These are phyloP conservation scores for Blastobotrys parvus DNA, from an alignment of 805 yeast species.

Conservation along the genomic window DNA sequence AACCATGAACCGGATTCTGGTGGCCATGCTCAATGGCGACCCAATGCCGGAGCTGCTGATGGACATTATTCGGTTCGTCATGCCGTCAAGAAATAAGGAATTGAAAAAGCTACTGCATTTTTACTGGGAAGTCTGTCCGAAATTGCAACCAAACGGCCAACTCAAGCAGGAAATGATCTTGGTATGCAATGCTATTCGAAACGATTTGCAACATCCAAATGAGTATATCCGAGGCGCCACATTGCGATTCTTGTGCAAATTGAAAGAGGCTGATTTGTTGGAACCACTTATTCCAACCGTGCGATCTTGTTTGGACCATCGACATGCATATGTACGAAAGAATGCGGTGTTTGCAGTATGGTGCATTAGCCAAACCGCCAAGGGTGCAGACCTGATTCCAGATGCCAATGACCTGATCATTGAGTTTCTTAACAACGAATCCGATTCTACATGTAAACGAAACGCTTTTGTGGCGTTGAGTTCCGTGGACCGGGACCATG, in stretches of 20 bases:
- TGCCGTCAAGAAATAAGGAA: conserved; percentile 90
- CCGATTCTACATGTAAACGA: conserved; percentile 89
- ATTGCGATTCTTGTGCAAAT: conserved; percentile 79
- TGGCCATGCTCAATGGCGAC: conserved; percentile 85
- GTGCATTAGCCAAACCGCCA: conserved; percentile 74
- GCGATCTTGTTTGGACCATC: conserved; percentile 83
- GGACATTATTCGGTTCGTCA: conserved; percentile 94
- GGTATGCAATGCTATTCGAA: conserved; percentile 95
- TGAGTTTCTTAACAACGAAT: conserved; percentile 68
- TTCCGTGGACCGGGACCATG: conserved; percentile 73
- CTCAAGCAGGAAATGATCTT: conserved; percentile 97
- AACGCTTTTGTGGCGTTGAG: conserved; percentile 89
- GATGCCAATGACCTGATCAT: conserved; percentile 86
- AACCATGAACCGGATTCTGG: conserved; percentile 81
- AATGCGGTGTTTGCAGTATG: conserved; percentile 90
- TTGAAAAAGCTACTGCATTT: conserved; percentile 87
- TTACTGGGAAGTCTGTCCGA: conserved; percentile 98
- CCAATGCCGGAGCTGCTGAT: conserved; percentile 86
- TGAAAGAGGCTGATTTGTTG: conserved; percentile 85
- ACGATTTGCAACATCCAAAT: conserved; percentile 96
- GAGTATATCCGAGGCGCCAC: conserved; percentile 96
- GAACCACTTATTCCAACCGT: conserved; percentile 94
- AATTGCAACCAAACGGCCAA: conserved; percentile 78
- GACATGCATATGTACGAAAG: conserved; percentile 96
- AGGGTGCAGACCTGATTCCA: conserved; percentile 82